phyloP scores from a whole-genome alignment of 2,329 filamentous ascomycete genomes.

The Ophiostoma sp. region DNA sequence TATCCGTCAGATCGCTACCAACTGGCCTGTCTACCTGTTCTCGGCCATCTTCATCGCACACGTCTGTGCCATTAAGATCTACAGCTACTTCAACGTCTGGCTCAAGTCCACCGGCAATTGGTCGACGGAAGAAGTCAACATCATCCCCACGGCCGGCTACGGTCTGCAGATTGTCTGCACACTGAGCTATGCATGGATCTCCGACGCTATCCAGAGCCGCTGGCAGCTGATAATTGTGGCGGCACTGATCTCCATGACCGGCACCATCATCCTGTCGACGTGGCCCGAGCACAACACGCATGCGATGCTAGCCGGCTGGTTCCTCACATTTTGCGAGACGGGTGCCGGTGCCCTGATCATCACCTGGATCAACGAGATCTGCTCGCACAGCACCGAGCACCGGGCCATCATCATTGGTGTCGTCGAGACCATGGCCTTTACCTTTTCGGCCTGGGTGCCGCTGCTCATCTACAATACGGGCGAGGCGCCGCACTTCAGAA shows the following conservation, averaged over 20 bases:
- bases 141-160: not conserved
- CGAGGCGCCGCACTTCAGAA: not conserved
- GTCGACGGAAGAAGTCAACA: not conserved
- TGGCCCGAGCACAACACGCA: not conserved
- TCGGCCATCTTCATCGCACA: not conserved
- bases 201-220: conserved; percentile 1
- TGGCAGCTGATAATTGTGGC: conserved; percentile 1
- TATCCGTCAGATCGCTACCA: not conserved
- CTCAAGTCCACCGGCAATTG: not conserved
- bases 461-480: not conserved
- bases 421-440: conserved; percentile 8
- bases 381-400: conserved; percentile 1
- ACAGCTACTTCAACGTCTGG: conserved; percentile 6
- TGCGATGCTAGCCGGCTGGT: conserved; percentile 3
- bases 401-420: conserved; percentile 5
- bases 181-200: conserved; percentile 2
- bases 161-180: conserved; percentile 8
- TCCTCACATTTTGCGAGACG: conserved; percentile 3
- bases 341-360: not conserved
- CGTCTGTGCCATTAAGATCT: not conserved
- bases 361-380: conserved; percentile 10
- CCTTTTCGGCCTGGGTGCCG: conserved; percentile 2
- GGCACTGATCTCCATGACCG: conserved; percentile 1
- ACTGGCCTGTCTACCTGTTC: conserved; percentile 3
- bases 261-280: not conserved